Conservation (phyloP, 139 green algal genomes). For the Closterium sp. region DNA sequence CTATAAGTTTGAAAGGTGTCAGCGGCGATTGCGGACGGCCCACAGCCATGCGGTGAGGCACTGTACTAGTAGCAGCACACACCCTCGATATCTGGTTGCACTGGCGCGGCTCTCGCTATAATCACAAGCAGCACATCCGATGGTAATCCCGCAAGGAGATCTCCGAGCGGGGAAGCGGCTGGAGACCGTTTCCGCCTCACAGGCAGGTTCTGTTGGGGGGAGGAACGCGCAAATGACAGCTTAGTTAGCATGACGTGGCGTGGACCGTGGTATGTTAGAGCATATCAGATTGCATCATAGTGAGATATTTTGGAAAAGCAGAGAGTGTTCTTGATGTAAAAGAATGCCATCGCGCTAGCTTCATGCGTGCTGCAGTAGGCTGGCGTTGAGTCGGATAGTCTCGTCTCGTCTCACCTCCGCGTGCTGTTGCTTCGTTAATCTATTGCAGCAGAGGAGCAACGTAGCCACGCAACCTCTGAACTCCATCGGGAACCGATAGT, state of each 20-base stretch:
- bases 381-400: too few species aligned
- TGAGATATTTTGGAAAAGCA: neutral
- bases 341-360: neutral
- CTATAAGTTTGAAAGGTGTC: too few species aligned
- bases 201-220: neutral
- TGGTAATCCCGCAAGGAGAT: neutral
- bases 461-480: neutral
- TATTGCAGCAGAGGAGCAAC: neutral
- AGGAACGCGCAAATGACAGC: neutral
- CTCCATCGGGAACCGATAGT: neutral
- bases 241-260: neutral
- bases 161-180: neutral
- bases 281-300: neutral
- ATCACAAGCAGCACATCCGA: neutral
- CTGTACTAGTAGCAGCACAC: neutral
- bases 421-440: neutral
- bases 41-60: neutral
- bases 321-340: neutral
- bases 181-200: neutral
- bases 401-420: neutral
- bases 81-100: neutral
- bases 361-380: neutral
- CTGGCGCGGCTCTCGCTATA: neutral
- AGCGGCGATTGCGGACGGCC: too few species aligned
- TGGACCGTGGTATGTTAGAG: too few species aligned